Evolutionary conservation across 257 asterid species (phyloP).

Genomic region (Anisodus tanguticus): DNA sequence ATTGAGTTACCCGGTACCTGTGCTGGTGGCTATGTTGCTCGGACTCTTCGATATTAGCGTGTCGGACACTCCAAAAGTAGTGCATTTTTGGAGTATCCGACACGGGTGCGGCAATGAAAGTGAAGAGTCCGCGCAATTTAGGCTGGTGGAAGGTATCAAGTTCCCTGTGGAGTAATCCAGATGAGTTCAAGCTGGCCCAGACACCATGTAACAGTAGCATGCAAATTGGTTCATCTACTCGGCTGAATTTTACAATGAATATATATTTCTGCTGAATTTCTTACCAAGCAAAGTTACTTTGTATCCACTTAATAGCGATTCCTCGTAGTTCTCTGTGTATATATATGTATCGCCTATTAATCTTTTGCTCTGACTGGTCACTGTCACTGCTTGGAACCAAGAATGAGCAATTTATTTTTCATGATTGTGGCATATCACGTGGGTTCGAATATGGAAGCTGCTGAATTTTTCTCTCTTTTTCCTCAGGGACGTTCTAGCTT

Average conservation of each 20-base stretch:
- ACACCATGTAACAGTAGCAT: constrained; percentile 9
- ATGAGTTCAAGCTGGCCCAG: constrained; percentile 5
- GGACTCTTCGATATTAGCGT: no score
- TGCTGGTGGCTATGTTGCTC: not conserved
- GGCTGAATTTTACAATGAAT: not conserved
- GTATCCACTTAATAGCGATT: not conserved
- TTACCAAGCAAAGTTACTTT: constrained; percentile 12
- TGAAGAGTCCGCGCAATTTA: no score
- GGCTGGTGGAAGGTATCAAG: not conserved
- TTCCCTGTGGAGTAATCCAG: not conserved
- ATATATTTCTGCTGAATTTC: not conserved
- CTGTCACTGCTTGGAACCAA: not conserved
- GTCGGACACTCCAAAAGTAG: no score
- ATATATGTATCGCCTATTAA: not conserved
- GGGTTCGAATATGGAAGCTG: constrained; percentile 27
- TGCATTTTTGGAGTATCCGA: no score
- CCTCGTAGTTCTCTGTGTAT: not conserved
- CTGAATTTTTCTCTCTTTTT: constrained; percentile 32
- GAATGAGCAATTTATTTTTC: constrained; percentile 2
- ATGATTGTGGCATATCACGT: not conserved
- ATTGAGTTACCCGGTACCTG: not conserved
- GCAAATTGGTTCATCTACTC: not conserved
- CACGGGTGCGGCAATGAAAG: no score
- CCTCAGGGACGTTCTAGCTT: constrained; percentile 75
- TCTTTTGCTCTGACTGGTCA: constrained; percentile 5